These are phyloP conservation scores for Exophiala sp. DNA, from an alignment of 2,329 filamentous ascomycete genomes.

Conservation along the genomic window DNA sequence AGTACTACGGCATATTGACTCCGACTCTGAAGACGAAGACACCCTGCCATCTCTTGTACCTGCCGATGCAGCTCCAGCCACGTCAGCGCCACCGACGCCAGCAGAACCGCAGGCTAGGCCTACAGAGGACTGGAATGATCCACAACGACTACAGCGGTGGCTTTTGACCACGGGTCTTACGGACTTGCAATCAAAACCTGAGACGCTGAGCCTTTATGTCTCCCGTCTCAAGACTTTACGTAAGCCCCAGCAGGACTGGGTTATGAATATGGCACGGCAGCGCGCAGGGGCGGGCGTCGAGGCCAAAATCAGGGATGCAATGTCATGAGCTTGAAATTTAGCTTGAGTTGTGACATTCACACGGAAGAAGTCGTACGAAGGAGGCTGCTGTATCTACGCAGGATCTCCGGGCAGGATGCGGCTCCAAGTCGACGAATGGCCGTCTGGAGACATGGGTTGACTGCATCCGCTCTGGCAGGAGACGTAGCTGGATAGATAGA, in stretches of 20 bases:
- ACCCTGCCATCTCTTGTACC: background rate
- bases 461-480: too few relatives aligned
- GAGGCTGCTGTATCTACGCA: too few relatives aligned
- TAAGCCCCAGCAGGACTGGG: slow-evolving; percentile 26
- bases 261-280: slow-evolving; percentile 25
- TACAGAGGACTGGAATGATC: slow-evolving; percentile 19
- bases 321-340: background rate
- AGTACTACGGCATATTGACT: slow-evolving; percentile 24
- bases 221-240: slow-evolving; percentile 19
- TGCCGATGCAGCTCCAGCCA: background rate
- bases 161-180: slow-evolving; percentile 26
- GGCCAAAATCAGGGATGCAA: slow-evolving; percentile 5
- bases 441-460: too few relatives aligned
- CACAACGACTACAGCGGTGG: slow-evolving; percentile 29
- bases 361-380: too few relatives aligned
- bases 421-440: too few relatives aligned
- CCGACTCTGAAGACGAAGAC: slow-evolving; percentile 20
- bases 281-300: slow-evolving; percentile 23
- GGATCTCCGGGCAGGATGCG: too few relatives aligned
- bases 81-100: background rate
- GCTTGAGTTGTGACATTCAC: too few relatives aligned
- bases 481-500: too few relatives aligned
- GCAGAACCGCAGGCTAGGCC: background rate
- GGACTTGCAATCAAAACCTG: slow-evolving; percentile 19
- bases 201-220: slow-evolving; percentile 19